Percentiles rank a stretch among this genome's conserved stretches.
Conservation (phyloP, 495 filamentous ascomycete genomes). For the Cladorrhinum samala region DNA sequence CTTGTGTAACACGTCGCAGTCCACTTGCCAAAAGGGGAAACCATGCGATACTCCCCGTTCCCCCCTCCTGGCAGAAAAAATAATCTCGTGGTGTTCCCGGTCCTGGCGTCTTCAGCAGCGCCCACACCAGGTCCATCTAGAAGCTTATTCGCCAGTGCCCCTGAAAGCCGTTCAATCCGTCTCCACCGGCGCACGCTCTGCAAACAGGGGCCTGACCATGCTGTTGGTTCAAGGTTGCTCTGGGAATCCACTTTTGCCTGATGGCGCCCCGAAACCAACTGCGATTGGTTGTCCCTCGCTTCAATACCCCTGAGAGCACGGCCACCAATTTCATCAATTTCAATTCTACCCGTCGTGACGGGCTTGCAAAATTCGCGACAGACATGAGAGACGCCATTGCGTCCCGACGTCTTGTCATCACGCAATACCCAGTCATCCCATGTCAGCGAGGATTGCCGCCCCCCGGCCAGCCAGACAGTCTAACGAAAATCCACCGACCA, state of each 20-base stretch:
- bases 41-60: not conserved
- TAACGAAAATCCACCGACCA: no score
- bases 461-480: no score
- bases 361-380: not conserved
- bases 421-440: no score
- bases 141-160: not conserved
- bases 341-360: no score
- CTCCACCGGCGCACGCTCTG: not conserved
- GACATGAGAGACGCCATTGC: not conserved
- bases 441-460: not conserved
- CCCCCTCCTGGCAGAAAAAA: no score
- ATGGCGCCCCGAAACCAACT: not conserved
- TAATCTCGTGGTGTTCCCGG: no score
- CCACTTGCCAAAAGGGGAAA: not conserved
- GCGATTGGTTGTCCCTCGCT: not conserved
- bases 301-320: not conserved
- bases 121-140: no score
- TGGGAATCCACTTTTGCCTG: conserved; percentile 1
- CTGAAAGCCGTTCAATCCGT: not conserved
- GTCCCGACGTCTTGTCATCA: not conserved
- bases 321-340: conserved; percentile 3
- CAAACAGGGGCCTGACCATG: not conserved
- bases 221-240: conserved; percentile 4
- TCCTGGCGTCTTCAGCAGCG: no score
- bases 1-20: no score